Base-by-base conservation (phyloP, 2,329 filamentous ascomycete species). In the Cercospora citrullina region DNA sequence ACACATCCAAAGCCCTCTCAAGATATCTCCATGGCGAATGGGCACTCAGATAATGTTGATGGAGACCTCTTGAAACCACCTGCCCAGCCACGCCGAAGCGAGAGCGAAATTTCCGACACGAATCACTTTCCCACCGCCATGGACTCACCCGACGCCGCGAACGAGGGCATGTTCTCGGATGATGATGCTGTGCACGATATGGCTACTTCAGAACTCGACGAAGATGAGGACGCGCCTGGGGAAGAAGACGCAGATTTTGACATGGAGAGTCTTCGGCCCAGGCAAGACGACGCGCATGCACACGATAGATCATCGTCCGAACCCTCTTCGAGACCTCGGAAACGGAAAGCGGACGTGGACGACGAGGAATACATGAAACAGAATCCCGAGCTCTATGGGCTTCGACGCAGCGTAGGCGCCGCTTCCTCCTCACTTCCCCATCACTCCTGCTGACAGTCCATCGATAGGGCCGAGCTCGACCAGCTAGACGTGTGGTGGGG, bases 311-410 rank as follows among this genome's bases (percentile, higher is more conserved):
- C 90, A 72, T 88, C 87, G 76, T 95, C 93, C 58, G 86, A 88
- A 75, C 89, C 90, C 75, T 91, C 90, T 53, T 86, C 85, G 71
- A 86, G 88, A 77, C 87, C 86, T 60, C 81, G 85, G 69, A 97
- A 97, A 84, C 90, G 93, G 72, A 89, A 85, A 75, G 78, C 79
- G 79, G 85, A 77, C 78, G 68, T 74, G 51, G 80, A 87, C 42
- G 89, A 90, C 62, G 80, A 95, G 74, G 90, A 95, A 68, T 94
- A 89, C 77, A 97, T 98, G 75, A 87, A 90, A 75, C 91, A 92
- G 77, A 96, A 99, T 76, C 95, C 95, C 55, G 93, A 97, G 81
- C 85, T 99, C 8, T 99, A 98, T 83, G 95, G 95, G 59, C 85
- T 99, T 73, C 89, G 95, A 74, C 88, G 95, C 82, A 99, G 95